Base-by-base conservation (phyloP, 768 basidiomycete genomes). In the Mycena amicta region DNA sequence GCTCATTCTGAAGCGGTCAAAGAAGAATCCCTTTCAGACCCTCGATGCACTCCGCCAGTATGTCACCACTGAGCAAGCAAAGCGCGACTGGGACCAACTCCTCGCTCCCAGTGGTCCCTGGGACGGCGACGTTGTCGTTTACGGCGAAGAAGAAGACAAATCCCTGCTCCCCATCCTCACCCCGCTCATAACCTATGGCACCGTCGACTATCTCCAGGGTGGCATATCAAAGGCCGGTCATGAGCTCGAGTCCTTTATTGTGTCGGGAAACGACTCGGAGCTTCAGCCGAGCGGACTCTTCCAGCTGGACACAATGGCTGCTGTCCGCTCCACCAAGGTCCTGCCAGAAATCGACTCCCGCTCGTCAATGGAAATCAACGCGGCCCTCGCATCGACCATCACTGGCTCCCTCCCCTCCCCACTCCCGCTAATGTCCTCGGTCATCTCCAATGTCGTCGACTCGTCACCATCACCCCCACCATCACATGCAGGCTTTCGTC, bases 1-100 rank as follows among this genome's bases (percentile, higher is more conserved):
- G 25, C 84, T 97, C 67, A 93, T 97, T 67, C 84, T 95, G 65
- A 94, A 93, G 71, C 87, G 94, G 20, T 88, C 83, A 62, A 80
- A 85, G 60, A 91, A 90, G 68, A 84, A 88, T 2, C 85, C 83
- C 2, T 83, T 92, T 63, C 84, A 83, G 54, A 81, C 81, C 28
- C 74, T 92, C 47, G 83, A 87, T 62, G 80, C 87, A 0, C 75
- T 96, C 55, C 85, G 87, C 50, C 87, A 90, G 66, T 96, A 88
- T 68, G 84, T 94, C 67, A 93, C 89, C 4, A 92, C 91, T 1
- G 88, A 93, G 50, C 75, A 82, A 28, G 90, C 88, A 28, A 89
- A 86, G 70, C 75, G 73, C 11, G 76, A 77, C 25, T 95, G 93
- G 92, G 91, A 91, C 65, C 67, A 77, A 2, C 71, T 87, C 11